These are phyloP conservation scores for Russula sp. DNA, from an alignment of 768 basidiomycete genomes.

Conservation along the genomic window DNA sequence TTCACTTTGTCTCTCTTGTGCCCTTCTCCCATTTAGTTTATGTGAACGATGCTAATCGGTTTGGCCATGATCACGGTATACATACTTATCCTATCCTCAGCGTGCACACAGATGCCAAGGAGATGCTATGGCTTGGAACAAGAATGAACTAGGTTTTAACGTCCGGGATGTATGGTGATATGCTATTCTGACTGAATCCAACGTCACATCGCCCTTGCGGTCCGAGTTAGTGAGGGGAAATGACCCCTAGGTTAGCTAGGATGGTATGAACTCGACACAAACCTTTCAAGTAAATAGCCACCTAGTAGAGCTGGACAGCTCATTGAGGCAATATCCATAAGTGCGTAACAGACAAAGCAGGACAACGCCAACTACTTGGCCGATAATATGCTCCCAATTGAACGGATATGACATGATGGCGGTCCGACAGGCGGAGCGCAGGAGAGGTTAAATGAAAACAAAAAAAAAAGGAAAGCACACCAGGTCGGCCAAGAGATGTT, in stretches of 20 bases:
- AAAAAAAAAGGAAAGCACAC: neutral
- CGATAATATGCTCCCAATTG: neutral
- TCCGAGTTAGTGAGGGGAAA: neutral
- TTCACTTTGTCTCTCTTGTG: neutral
- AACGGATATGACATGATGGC: neutral
- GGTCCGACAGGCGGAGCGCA: neutral
- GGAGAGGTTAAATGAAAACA: neutral
- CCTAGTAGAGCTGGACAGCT: neutral
- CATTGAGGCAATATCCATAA: neutral
- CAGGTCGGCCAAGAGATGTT: neutral
- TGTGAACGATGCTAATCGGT: conserved; percentile 3
- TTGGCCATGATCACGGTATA: conserved; percentile 1
- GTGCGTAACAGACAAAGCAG: neutral
- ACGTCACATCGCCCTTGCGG: neutral
- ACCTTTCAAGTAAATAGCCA: neutral
- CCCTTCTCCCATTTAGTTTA: conserved; percentile 3
- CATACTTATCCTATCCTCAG: neutral
- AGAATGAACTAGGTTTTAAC: neutral
- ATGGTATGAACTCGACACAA: too few species aligned
- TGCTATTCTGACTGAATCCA: neutral
- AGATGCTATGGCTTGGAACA: neutral
- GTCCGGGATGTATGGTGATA: neutral
- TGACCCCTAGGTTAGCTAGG: neutral
- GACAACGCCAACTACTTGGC: neutral
- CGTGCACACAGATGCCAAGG: neutral